Evolutionary conservation across 768 basidiomycete genomes (phyloP), one percentile per base, ranked within the genome.

Genomic region (Saitozyma sp.): DNA sequence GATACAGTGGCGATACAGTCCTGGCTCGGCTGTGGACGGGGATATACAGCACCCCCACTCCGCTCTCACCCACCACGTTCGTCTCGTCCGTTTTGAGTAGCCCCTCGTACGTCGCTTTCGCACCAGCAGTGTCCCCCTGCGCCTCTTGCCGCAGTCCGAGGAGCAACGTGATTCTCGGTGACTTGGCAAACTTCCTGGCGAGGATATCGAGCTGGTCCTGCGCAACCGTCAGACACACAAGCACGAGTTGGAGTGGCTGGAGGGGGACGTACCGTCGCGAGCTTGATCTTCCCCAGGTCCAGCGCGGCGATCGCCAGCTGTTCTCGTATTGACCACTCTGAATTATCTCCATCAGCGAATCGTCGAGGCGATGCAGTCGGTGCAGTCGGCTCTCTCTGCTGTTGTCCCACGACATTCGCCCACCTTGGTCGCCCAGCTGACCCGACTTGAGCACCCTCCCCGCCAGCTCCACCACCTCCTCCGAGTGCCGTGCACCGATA

Each of bases 261-360:
- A 55, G 13, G 17, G n/a, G 5, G 8, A 63, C 75, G 56, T 42
- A 79, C 78, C 48, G 65, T 58, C 16, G 74, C 74, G 9, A 68
- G 54, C 14, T 61, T 46, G 11, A 69, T 57, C 51, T 65, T 58
- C 20, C 74, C 76, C 49, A 76, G 50, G 63, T 79, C 78, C 37
- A 79, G 48, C 5, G 78, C 78, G 16, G 78, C 78, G 17, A 79
- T 72, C n/a, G 69, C 75, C 16, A 78, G 56, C 56, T 80, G 79
- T 56, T 80, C 79, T 16, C 78, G 52, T 5, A 79, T 65, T 20
- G 70, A 65, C 75, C 76, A 79, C 71, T 80, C 79, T 78, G 63
- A 29, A 5, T 29, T 2, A 29, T 50, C 16, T 53, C 54, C 37
- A 38, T 49, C 42, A 39, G 55, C 29, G 40, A 7, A 56, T 46